Evolutionary conservation across 1,139 yeast genomes (phyloP), one percentile per base, ranked within the genome.

Genomic region (Yamadazyma epiphylla): DNA sequence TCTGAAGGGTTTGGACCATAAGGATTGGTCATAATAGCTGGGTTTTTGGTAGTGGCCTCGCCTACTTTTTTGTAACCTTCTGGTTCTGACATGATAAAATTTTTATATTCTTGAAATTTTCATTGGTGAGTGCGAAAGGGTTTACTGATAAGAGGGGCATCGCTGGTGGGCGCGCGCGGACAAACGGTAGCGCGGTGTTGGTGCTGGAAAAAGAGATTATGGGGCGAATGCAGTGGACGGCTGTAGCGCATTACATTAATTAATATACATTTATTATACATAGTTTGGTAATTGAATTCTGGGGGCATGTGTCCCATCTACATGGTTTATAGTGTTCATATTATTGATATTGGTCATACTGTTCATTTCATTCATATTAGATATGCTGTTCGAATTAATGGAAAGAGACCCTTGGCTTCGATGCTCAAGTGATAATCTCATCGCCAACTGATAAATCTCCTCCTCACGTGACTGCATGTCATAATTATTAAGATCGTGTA

Each of bases 1-100:
- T 74, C 79, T 21, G 74, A 64, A n/a, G 80, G 79, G 45, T 74
- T 71, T 29, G 79, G 77, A 5, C 78, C 79, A 43, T 74, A 74
- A 24, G 80, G 80, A 46, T 74, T 74, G 27, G 48, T 42, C 15
- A 19, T 22, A 5, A 24, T 24, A 2, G 22, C 28, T 8, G 15
- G 25, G 13, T 28, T 28, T 23, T 35, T 29, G 23, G 31, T 36
- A n/a, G 29, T 31, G 25, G 39, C 46, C 35, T 43, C 48, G 11
- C 36, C 32, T 4, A 43, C 45, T 37, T 38, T 35, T 11, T 37
- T 41, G 23, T 41, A 43, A 16, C 48, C 48, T 21, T 26, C 34
- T 19, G 44, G 40, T 16, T 43, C 45, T 15, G 38, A 25, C 44
- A 41, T 41, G n/a, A 11, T 19, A 25, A 15, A 6, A n/a, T 15